Percentiles rank a stretch among this genome's conserved stretches.
phyloP scores from a whole-genome alignment of 495 filamentous ascomycete genomes.

The Aspergillus hancockii region DNA sequence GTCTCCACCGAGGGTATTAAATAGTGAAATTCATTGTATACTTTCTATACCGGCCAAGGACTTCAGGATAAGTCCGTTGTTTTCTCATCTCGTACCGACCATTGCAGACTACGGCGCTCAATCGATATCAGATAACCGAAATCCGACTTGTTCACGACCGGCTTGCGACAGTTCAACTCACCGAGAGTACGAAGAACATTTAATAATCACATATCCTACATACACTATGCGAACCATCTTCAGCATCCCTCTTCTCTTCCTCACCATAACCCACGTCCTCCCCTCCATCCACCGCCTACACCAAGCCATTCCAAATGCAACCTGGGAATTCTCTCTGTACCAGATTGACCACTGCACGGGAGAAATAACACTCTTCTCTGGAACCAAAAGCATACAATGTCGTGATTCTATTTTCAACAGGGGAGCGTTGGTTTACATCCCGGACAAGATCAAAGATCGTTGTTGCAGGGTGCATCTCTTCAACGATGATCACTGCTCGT shows the following conservation, averaged over 20 bases:
- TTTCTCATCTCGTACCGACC: neutral
- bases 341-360: slow-evolving; percentile 14
- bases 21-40: neutral
- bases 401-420: slow-evolving; percentile 12
- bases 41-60: neutral
- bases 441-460: neutral
- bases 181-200: neutral
- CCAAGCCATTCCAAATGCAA: slow-evolving; percentile 1
- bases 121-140: neutral
- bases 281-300: neutral
- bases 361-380: slow-evolving; percentile 15
- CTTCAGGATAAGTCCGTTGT: neutral
- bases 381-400: slow-evolving; percentile 8
- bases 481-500: slow-evolving; percentile 1
- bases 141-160: neutral
- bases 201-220: neutral
- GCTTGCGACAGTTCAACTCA: neutral
- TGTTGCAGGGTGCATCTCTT: slow-evolving; percentile 1
- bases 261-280: neutral
- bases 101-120: neutral
- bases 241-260: slow-evolving; percentile 4
- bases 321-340: slow-evolving; percentile 14
- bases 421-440: slow-evolving; percentile 14
- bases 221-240: neutral
- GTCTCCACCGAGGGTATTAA: neutral